Base-by-base conservation (phyloP, 768 basidiomycete genomes). In the Tricholoma sp. region DNA sequence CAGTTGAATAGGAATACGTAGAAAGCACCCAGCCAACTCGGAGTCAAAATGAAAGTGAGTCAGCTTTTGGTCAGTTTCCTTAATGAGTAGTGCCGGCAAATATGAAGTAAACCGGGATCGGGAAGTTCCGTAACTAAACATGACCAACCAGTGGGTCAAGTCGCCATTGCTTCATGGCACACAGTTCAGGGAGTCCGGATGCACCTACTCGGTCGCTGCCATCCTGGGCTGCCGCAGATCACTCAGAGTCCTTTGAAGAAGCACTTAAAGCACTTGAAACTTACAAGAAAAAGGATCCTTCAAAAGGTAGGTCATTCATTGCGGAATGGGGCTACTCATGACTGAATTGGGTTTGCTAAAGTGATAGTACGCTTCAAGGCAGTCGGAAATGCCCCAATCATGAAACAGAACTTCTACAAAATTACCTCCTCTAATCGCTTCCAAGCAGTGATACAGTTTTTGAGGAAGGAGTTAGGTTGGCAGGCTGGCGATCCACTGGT, bases 401-500 rank as follows among this genome's bases (percentile, higher is more conserved):
- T 98, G 94, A 94, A 90, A 74, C 92, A 95, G 75, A 97, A 95
- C 75, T 90, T 94, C 64, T 97, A 93, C 83, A 95, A 94, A 79
- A 94, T 98, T 65, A 93, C 94, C 0, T 90, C 94, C 16, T 86
- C 89, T 43, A 93, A 96, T 71, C 81, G 89, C 57, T 98, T 97
- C 64, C 93, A 96, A 69, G 89, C 92, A 8, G 94, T 98, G 57
- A 92, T 95, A 51, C 86, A 91, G 64, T 96, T 98, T 70, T 69
- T 98, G 72, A 74, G 94, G 61, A 91, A 84, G 66, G 93, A 97
- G 68, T 71, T 97, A 46, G 85, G 86, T 2, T 92, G 90, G 86
- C 92, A 91, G 67, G 74, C 83, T 11, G 83, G 86, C 1, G 94
- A 95, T 63, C 86, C 92, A 2, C 69, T 96, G 72, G 94, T 94